These are phyloP conservation scores for Geoglossum cookeanum DNA, from an alignment of 2,329 filamentous ascomycete species.

Conservation along the genomic window DNA sequence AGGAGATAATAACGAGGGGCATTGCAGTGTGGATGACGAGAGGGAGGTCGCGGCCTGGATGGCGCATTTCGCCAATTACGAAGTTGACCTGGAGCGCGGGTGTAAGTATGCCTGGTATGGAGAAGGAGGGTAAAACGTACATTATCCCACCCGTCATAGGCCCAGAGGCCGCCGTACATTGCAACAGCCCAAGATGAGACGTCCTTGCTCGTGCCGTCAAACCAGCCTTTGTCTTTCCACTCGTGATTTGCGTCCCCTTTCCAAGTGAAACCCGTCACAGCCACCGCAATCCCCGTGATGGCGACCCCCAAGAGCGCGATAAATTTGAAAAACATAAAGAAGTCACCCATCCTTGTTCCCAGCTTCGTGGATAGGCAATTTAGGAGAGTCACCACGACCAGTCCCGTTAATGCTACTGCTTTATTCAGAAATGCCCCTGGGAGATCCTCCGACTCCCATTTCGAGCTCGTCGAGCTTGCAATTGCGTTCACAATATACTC, in stretches of 20 bases:
- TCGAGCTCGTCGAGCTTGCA: conserved; percentile 66
- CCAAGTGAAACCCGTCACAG: conserved; percentile 63
- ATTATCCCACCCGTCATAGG: conserved; percentile 98
- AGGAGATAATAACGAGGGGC: conserved; percentile 78
- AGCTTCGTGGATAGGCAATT: conserved; percentile 85
- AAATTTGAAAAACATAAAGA: conserved; percentile 97
- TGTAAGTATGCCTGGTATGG: neutral
- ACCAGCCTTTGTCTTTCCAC: conserved; percentile 82
- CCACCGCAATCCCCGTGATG: conserved; percentile 74
- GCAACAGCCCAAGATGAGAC: conserved; percentile 82
- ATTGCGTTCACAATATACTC: conserved; percentile 86
- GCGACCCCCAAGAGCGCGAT: conserved; percentile 74
- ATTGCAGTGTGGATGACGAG: conserved; percentile 93
- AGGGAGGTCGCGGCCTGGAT: conserved; percentile 74
- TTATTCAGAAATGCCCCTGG: conserved; percentile 75
- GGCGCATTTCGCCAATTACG: conserved; percentile 90
- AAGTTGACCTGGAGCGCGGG: conserved; percentile 61
- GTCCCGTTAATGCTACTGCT: conserved; percentile 56
- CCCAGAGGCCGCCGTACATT: conserved; percentile 89
- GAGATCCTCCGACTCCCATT: conserved; percentile 48
- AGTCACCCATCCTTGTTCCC: conserved; percentile 69
- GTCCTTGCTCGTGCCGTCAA: conserved; percentile 63
- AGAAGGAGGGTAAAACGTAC: conserved; percentile 33
- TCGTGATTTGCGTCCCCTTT: conserved; percentile 57
- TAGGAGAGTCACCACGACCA: conserved; percentile 59